These are phyloP conservation scores for Dillenia suffruticosa DNA, from an alignment of 164 flowering plant genomes.

Conservation along the genomic window DNA sequence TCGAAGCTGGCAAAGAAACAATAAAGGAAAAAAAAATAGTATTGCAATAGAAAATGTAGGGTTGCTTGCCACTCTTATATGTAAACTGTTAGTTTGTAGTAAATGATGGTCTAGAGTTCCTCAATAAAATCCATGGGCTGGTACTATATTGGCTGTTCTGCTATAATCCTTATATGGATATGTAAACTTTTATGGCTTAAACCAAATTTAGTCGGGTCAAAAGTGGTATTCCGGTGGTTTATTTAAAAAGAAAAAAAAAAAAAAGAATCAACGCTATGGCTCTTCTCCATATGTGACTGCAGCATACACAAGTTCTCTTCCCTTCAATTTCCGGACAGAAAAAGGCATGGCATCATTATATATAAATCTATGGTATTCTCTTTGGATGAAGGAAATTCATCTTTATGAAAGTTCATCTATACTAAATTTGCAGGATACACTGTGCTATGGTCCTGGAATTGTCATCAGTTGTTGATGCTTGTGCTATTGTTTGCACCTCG, in stretches of 20 bases:
- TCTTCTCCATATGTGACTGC: not conserved
- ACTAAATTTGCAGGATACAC: no score
- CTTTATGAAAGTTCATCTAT: slow-evolving; percentile 12
- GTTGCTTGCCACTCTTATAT: not conserved
- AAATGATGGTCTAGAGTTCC: not conserved
- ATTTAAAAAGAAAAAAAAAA: not conserved
- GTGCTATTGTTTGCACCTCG: slow-evolving; percentile 17
- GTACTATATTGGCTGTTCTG: no score
- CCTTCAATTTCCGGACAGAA: not conserved
- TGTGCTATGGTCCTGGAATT: no score
- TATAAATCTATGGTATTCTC: slow-evolving; percentile 8
- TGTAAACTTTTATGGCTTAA: no score
- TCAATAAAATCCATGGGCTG: no score
- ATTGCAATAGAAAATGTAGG: slow-evolving; percentile 3
- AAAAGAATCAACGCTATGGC: not conserved
- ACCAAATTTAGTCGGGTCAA: not conserved
- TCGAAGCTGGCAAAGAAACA: slow-evolving; percentile 4
- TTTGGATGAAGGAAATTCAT: slow-evolving; percentile 26
- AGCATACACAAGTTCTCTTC: not conserved
- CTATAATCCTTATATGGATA: no score
- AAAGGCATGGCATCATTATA: no score
- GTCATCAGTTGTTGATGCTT: slow-evolving; percentile 18
- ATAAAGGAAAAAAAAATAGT: not conserved
- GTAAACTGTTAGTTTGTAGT: not conserved
- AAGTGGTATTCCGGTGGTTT: no score